A percentile compares a stretch with the other conserved stretches of the same genome.
These are phyloP conservation scores for Posidonia oceanica DNA, from an alignment of 116 monocot species.

Conservation along the genomic window DNA sequence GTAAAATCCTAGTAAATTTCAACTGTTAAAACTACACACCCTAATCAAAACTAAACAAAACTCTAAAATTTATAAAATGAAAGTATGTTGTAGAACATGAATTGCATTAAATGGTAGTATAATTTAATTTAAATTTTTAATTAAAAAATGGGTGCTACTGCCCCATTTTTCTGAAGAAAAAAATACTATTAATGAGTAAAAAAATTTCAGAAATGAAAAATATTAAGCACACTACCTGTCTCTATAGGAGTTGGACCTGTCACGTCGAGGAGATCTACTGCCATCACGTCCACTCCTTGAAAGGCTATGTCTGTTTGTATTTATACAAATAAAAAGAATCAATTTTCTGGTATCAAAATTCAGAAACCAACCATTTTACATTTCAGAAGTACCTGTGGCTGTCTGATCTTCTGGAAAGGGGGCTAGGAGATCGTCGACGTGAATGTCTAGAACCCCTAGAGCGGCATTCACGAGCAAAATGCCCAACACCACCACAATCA, in stretches of 20 bases:
- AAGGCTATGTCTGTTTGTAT: slow-evolving; percentile 1
- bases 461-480: slow-evolving; percentile 16
- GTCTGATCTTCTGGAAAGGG: not conserved
- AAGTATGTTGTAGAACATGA: not conserved
- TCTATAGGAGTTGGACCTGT: not conserved
- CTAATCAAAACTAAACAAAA: too few species aligned
- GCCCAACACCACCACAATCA: slow-evolving; percentile 12
- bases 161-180: not conserved
- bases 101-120: too few species aligned
- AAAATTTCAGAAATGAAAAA: not conserved
- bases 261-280: slow-evolving; percentile 8
- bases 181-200: not conserved
- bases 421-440: slow-evolving; percentile 11
- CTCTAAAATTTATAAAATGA: too few species aligned
- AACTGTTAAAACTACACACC: too few species aligned
- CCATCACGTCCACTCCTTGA: slow-evolving; percentile 7
- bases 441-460: slow-evolving; percentile 11
- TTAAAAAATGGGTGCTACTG: not conserved
- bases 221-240: not conserved
- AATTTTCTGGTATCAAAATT: not conserved
- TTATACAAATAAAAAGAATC: not conserved
- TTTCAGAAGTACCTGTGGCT: slow-evolving; percentile 11
- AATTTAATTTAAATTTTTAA: too few species aligned
- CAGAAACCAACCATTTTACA: not conserved
- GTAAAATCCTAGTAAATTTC: too few species aligned